Evolutionary conservation across 176 grass and related monocot species (phyloP).

Genomic region (Triticum dicoccoides): DNA sequence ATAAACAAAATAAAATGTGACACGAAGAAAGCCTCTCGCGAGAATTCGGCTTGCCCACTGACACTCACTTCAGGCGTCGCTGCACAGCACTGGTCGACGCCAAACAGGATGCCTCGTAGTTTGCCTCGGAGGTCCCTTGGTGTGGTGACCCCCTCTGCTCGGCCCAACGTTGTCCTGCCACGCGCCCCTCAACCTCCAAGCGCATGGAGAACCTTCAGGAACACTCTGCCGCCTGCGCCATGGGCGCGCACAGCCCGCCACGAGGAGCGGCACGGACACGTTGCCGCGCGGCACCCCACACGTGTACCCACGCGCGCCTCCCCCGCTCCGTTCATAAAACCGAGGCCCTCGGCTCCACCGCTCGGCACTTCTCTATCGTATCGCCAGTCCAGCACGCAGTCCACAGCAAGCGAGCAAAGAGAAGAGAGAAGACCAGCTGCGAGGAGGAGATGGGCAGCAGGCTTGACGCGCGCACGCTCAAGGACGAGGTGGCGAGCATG

Average conservation of each 20-base stretch:
- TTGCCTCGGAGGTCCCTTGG: too few relatives aligned
- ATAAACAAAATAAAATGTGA: too few relatives aligned
- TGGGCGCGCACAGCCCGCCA: background rate
- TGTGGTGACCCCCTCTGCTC: too few relatives aligned
- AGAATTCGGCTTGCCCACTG: too few relatives aligned
- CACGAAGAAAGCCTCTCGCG: too few relatives aligned
- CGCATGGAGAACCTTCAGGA: background rate
- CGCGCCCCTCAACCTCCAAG: background rate
- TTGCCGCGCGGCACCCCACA: background rate
- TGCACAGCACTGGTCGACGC: too few relatives aligned
- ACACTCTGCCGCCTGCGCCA: background rate
- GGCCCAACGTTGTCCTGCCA: background rate
- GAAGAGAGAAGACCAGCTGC: background rate
- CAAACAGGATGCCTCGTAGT: too few relatives aligned
- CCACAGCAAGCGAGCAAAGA: background rate
- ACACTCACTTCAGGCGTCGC: too few relatives aligned
- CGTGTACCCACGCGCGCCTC: background rate
- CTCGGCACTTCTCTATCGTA: background rate
- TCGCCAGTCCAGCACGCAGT: too few relatives aligned
- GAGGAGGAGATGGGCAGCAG: conserved; percentile 23
- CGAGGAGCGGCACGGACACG: background rate
- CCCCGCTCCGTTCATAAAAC: background rate
- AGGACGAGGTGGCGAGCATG: conserved; percentile 51
- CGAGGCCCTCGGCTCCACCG: background rate
- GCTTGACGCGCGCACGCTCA: conserved; percentile 61